Conservation (phyloP, 257 asterid genomes). For the Datura wrightii region DNA sequence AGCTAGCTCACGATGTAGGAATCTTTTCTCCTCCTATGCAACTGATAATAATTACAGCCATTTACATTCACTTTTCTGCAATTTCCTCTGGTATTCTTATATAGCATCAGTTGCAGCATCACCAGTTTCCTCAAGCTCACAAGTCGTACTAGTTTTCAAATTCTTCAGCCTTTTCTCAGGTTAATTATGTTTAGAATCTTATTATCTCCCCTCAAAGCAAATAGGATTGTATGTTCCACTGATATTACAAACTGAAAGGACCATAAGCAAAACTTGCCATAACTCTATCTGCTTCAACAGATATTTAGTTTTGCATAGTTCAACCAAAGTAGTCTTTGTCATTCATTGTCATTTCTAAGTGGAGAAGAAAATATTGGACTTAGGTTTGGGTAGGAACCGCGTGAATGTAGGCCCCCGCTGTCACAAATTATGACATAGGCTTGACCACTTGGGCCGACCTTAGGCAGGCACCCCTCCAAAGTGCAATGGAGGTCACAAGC, state of each 20-base stretch:
- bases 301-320: not conserved
- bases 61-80: no score
- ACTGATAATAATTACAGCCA: no score
- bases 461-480: constrained; percentile 36
- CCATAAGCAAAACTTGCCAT: not conserved
- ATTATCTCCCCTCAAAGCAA: not conserved
- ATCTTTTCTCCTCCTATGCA: no score
- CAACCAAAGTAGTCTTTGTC: no score
- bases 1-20: no score
- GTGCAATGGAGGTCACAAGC: constrained; percentile 46
- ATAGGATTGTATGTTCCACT: not conserved
- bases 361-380: no score
- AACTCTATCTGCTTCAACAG: not conserved
- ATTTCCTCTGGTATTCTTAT: not conserved
- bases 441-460: constrained; percentile 39
- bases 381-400: constrained; percentile 35
- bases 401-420: constrained; percentile 39
- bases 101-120: not conserved
- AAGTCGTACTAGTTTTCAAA: not conserved
- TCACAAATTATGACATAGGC: constrained; percentile 38
- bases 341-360: no score
- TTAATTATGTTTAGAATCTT: not conserved
- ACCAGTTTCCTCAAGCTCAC: not conserved
- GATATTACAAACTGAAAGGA: not conserved
- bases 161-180: not conserved